Evolutionary conservation across 164 flowering plant species (phyloP), one percentile per base, ranked within the genome.

Genomic region (Chimonanthus salicifolius): DNA sequence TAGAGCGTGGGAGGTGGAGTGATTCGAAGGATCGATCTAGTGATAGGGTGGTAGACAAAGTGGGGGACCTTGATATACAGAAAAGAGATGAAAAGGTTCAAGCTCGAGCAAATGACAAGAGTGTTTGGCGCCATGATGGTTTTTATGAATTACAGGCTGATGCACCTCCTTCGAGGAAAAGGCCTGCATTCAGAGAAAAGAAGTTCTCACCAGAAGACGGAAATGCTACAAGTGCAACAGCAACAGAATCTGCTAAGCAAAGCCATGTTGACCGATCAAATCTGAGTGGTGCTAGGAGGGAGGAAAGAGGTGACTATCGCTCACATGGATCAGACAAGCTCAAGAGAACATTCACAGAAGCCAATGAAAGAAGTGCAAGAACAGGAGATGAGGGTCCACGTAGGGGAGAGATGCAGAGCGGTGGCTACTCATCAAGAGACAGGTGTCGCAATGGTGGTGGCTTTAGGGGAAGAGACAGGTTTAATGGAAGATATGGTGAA

Each of bases 161-260:
- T 58, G 84, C 81, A 48, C 84, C 85, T 51, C 85, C 88, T 74
- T 74, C 79, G 4, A 84, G 87, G 76, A 96, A 87, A 78, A 86
- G 98, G 64, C 98, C 94, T 13, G 87, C 97, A 72, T 96, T 96
- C 81, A 85, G 92, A 64, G 99, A 96, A 86, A 83, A 86, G 79
- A 96, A 92, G 75, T 63, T 77, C 58, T 80, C 84, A 15, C 75
- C 68, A 2, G 91, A 87, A 7, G 45, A 84, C 70, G 87, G 74
- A 76, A 50, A 74, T 76, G 75, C 74, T 74, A 72, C 71, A 54
- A 81, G 81, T 3, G 78, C 77, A 79, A 75, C 77, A 47, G 76
- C 72, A 13, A 48, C 72, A 1, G 90, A 84, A 21, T 77, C 84
- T 68, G 78, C 18, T 43, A 69, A 51, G 62, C 47, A 15, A 49